phyloP scores from a whole-genome alignment of 139 green algal species.

The Mesotaenium endlicherianum region DNA sequence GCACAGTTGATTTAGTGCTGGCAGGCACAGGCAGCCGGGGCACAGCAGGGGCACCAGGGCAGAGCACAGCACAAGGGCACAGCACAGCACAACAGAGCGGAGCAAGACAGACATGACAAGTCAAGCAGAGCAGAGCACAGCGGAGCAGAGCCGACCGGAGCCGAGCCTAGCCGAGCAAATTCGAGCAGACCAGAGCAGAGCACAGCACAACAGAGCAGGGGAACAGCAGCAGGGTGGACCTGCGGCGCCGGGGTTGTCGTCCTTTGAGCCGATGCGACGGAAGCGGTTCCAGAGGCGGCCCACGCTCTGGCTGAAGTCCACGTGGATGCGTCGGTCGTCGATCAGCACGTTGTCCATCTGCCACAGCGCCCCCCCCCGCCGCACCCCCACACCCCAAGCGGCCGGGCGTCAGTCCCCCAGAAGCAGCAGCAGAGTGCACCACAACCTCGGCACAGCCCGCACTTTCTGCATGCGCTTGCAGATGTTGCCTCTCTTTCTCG shows the following conservation, averaged over 20 bases:
- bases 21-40: too few relatives aligned
- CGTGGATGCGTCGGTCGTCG: slow-evolving; percentile 88
- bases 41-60: too few relatives aligned
- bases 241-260: slow-evolving; percentile 3
- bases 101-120: neutral
- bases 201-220: neutral
- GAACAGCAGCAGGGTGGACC: neutral
- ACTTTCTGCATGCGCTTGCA: too few relatives aligned
- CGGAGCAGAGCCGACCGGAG: neutral
- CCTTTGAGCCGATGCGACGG: slow-evolving; percentile 37
- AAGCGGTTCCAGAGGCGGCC: slow-evolving; percentile 92
- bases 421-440: too few relatives aligned
- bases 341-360: slow-evolving; percentile 99
- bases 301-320: slow-evolving; percentile 93
- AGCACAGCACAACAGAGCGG: slow-evolving; percentile 3
- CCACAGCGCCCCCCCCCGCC: too few relatives aligned
- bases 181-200: neutral
- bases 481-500: too few relatives aligned
- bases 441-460: too few relatives aligned
- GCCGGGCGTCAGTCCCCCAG: too few relatives aligned
- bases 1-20: too few relatives aligned
- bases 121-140: neutral
- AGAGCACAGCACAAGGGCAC: too few relatives aligned
- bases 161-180: neutral
- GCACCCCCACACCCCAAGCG: too few relatives aligned